A percentile compares a stretch with the other conserved stretches of the same genome.
Conservation (phyloP, 1,284 basidiomycete species). For the Anthracocystis panici-leucophaei region DNA sequence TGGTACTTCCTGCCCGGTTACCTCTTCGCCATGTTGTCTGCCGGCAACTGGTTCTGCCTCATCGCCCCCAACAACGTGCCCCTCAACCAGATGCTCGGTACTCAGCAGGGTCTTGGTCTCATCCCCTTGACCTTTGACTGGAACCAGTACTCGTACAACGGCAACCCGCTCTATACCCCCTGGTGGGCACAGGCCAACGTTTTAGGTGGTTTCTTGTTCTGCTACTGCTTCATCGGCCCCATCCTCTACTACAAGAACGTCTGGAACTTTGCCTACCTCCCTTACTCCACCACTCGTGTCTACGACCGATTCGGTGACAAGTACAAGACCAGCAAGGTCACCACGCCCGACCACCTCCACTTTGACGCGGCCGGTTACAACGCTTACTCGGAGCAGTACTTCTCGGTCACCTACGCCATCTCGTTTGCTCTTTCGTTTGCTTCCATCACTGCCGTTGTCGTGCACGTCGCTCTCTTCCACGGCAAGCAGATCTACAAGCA, state of each 20-base stretch:
- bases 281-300: constrained; percentile 54
- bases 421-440: constrained; percentile 77
- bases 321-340: constrained; percentile 50
- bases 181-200: constrained; percentile 60
- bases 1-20: constrained; percentile 66
- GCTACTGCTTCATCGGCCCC: constrained; percentile 58
- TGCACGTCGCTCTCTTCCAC: constrained; percentile 73
- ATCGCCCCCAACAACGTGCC: constrained; percentile 61
- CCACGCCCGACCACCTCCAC: constrained; percentile 32
- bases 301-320: constrained; percentile 57
- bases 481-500: constrained; percentile 56
- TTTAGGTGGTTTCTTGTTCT: constrained; percentile 54
- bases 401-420: constrained; percentile 77
- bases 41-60: constrained; percentile 63
- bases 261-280: constrained; percentile 57
- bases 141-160: constrained; percentile 54
- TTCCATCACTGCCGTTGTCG: constrained; percentile 78
- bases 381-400: constrained; percentile 69
- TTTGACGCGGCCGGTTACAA: constrained; percentile 56
- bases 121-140: constrained; percentile 62
- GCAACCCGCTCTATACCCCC: constrained; percentile 55
- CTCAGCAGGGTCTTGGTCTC: constrained; percentile 53
- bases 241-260: constrained; percentile 63
- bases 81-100: constrained; percentile 65
- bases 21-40: constrained; percentile 58